These are phyloP conservation scores for Symmetrospora coprosmae DNA, from an alignment of 768 basidiomycete species.

Conservation along the genomic window DNA sequence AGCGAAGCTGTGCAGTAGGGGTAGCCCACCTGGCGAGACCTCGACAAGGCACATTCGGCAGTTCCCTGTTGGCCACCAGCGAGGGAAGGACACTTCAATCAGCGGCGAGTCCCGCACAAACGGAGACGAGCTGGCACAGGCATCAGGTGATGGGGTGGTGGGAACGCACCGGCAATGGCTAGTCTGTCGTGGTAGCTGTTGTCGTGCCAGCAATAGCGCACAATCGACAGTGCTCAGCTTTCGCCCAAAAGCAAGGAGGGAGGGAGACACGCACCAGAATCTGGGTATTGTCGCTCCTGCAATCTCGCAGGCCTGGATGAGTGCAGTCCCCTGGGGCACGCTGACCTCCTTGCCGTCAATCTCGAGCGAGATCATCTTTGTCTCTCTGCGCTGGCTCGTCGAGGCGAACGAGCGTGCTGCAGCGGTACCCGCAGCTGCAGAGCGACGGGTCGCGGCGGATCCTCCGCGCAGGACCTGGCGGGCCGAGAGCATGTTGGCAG, in stretches of 20 bases:
- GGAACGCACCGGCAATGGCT: conserved; percentile 7
- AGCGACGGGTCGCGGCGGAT: too few species aligned
- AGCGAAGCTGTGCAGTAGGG: too few species aligned
- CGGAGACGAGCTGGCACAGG: background rate
- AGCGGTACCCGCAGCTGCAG: too few species aligned
- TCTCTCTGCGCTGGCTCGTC: background rate
- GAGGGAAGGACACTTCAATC: background rate
- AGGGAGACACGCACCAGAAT: conserved; percentile 35
- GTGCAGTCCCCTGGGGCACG: conserved; percentile 64
- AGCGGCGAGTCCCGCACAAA: background rate
- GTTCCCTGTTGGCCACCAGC: conserved; percentile 8
- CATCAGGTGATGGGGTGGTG: conserved; percentile 15
- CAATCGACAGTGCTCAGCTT: background rate
- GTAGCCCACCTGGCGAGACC: conserved; percentile 47
- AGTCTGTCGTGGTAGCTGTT: background rate
- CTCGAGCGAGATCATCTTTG: conserved; percentile 2
- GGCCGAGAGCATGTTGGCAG: too few species aligned
- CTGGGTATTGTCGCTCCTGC: conserved; percentile 35
- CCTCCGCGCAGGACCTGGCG: too few species aligned
- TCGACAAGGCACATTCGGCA: conserved; percentile 94
- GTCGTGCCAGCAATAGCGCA: background rate
- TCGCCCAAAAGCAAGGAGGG: background rate
- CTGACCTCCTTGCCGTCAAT: conserved; percentile 93
- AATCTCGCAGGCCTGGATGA: conserved; percentile 35
- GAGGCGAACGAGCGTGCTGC: background rate